Conservation (phyloP, 306 rosid genomes). For the Castanea crenata region DNA sequence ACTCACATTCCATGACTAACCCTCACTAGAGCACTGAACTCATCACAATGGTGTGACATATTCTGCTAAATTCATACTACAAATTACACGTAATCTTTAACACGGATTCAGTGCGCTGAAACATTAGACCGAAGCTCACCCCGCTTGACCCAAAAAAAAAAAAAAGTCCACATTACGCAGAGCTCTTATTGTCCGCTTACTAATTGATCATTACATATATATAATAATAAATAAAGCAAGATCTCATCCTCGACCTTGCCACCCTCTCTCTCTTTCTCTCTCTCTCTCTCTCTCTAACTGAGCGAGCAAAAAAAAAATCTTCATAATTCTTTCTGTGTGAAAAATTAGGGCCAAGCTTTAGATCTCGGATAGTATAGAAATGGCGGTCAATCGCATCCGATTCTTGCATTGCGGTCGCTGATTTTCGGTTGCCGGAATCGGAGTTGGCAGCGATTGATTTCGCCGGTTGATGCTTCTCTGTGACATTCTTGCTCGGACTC, state of each 20-base stretch:
- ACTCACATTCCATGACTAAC: too few relatives aligned
- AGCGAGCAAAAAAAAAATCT: neutral
- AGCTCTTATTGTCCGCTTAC: too few relatives aligned
- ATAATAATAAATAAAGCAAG: neutral
- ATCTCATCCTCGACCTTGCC: conserved; percentile 20
- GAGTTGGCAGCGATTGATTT: neutral
- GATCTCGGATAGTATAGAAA: conserved; percentile 17
- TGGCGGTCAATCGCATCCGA: neutral
- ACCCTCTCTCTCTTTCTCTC: neutral
- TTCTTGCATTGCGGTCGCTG: neutral
- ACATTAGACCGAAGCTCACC: too few relatives aligned
- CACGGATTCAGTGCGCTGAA: too few relatives aligned
- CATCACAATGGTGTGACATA: too few relatives aligned
- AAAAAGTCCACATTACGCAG: too few relatives aligned
- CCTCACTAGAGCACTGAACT: too few relatives aligned
- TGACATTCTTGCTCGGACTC: conserved; percentile 18
- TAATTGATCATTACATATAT: too few relatives aligned
- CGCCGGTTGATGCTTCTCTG: conserved; percentile 33
- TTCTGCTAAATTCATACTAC: too few relatives aligned
- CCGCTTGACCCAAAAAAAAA: too few relatives aligned
- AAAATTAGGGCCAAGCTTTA: conserved; percentile 25
- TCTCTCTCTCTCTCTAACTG: neutral
- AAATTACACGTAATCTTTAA: too few relatives aligned
- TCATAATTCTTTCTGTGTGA: neutral
- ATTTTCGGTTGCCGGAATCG: conserved; percentile 3